Base-by-base conservation (phyloP, 495 filamentous ascomycete species). In the Aspergillus steynii region DNA sequence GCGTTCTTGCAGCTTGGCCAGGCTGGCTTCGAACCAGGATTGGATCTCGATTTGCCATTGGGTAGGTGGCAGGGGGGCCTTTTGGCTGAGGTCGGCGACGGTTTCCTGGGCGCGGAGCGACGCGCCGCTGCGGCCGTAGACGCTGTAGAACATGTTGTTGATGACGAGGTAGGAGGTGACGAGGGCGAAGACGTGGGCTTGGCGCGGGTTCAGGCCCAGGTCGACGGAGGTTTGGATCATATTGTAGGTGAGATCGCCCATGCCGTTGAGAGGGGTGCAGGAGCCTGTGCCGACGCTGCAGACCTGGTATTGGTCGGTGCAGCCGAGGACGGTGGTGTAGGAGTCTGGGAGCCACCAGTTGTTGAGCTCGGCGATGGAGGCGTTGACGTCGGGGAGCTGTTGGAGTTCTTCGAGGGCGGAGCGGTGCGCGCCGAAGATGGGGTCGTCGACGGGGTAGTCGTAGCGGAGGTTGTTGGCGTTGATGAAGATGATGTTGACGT, bases 1-100 rank as follows among this genome's bases (percentile, higher is more conserved):
- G 25, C n/a, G 55, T 9, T 54, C 59, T 47, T 77, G 74, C 27
- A 69, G 25, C 26, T 64, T 63, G 10, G 72, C 69, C 34, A 74
- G 60, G 7, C 55, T 53, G 14, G 62, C 61, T 2, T 52, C 62
- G 32, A 70, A 66, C 71, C 71, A 74, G 29, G 58, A 42, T 31
- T 58, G 55, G 7, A 74, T 68, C 52, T 75, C 71, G 3, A 65
- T 61, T 51, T 66, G 63, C 73, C 73, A 77, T 58, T 77, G 74
- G 49, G 61, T 71, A 1, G 65, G 42, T 0, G 71, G 73, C 9
- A 72, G 53, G 6, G 20, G 34, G n/a, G 15, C 15, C 54, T 26
- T 45, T 37, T 56, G 26, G n/a, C 10, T n/a, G 9, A 56, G 34
- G 20, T 28, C 20, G 2, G 25, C n/a, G 34, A 45, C 8, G 9